Conservation (phyloP, 169 alveolate genomes). For the Condylostoma magnum region DNA sequence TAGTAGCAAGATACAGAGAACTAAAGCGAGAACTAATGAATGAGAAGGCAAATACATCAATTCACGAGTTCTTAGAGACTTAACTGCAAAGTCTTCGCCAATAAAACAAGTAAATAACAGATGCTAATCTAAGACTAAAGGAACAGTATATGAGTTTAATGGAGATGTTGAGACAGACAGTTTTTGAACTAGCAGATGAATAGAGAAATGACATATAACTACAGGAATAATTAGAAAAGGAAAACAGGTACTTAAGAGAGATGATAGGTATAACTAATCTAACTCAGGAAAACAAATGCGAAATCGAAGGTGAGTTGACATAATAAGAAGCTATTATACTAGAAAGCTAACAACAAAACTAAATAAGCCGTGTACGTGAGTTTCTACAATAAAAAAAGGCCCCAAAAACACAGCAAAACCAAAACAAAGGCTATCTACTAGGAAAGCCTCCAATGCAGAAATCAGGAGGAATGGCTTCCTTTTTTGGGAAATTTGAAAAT, state of each 20-base stretch:
- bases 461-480: too few relatives aligned
- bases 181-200: constrained; percentile 25
- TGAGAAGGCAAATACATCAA: background rate
- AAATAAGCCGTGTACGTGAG: too few relatives aligned
- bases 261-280: too few relatives aligned
- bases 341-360: too few relatives aligned
- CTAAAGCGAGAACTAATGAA: background rate
- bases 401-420: too few relatives aligned
- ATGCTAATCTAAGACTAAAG: background rate
- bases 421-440: too few relatives aligned
- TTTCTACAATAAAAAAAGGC: too few relatives aligned
- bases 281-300: too few relatives aligned
- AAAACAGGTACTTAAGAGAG: constrained; percentile 23
- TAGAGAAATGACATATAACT: constrained; percentile 9
- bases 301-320: too few relatives aligned
- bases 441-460: too few relatives aligned
- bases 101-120: background rate
- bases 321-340: too few relatives aligned
- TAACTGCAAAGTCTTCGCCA: background rate
- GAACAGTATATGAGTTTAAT: constrained; percentile 24
- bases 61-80: constrained; percentile 15
- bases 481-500: too few relatives aligned
- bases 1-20: background rate
- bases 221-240: constrained; percentile 8
- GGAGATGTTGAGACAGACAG: constrained; percentile 24